phyloP scores from a whole-genome alignment of 352 stramenopile genomes.

The Thalassiosira mediterranea region DNA sequence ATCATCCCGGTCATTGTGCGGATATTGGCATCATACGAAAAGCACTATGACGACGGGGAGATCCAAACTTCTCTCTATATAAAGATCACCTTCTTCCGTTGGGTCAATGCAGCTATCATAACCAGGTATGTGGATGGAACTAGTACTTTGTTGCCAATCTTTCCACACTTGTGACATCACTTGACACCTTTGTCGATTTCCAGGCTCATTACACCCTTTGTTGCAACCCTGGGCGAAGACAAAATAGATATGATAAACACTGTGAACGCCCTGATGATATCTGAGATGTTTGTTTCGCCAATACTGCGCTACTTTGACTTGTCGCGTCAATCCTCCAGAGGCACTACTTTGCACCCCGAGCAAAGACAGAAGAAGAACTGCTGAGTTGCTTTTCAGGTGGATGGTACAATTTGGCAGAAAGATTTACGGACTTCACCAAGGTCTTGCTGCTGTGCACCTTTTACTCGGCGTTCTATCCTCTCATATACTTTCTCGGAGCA shows the following conservation, averaged over 20 bases:
- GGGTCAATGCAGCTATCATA: no score
- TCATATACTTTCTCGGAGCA: conserved; percentile 69
- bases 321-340: conserved; percentile 26
- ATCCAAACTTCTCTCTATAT: conserved; percentile 67
- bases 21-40: conserved; percentile 66
- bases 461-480: conserved; percentile 67
- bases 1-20: conserved; percentile 64
- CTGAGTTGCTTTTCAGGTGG: conserved; percentile 42
- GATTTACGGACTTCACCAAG: conserved; percentile 72
- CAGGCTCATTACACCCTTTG: conserved; percentile 69
- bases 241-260: conserved; percentile 62
- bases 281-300: conserved; percentile 44
- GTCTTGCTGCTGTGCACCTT: conserved; percentile 75
- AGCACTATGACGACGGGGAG: conserved; percentile 62
- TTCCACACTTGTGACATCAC: no score
- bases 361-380: conserved; percentile 44
- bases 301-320: conserved; percentile 45
- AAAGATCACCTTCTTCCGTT: conserved; percentile 82
- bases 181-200: no score
- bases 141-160: no score
- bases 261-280: conserved; percentile 65
- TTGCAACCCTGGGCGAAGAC: conserved; percentile 38
- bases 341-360: conserved; percentile 44
- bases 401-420: conserved; percentile 50
- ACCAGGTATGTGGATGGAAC: no score